These are phyloP conservation scores for Saprolegnia diclina DNA, from an alignment of 352 stramenopile genomes.

Conservation along the genomic window DNA sequence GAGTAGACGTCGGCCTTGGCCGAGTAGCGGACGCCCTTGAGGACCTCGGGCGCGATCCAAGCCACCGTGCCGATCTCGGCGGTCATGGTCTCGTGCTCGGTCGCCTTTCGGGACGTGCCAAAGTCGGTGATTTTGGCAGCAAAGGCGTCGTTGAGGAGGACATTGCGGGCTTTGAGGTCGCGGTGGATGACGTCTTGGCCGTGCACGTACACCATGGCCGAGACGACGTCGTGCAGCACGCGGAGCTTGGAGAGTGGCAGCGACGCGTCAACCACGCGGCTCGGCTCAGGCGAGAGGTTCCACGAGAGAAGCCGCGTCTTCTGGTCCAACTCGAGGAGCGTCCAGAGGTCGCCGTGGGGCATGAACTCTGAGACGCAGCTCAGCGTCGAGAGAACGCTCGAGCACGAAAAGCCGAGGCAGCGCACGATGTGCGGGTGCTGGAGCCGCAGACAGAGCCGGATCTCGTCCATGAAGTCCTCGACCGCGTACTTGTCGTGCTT, in stretches of 20 bases:
- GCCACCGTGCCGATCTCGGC: slow-evolving; percentile 31
- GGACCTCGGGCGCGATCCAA: slow-evolving; percentile 37
- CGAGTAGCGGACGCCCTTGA: slow-evolving; percentile 33
- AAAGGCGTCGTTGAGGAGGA: slow-evolving; percentile 30
- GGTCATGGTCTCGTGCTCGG: slow-evolving; percentile 33
- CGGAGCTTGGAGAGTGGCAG: slow-evolving; percentile 8
- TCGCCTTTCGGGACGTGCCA: slow-evolving; percentile 27
- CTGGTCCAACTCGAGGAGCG: slow-evolving; percentile 1
- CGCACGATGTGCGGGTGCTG: slow-evolving; percentile 85
- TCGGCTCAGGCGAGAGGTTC: background rate
- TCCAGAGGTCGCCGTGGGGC: slow-evolving; percentile 63
- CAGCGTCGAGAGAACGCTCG: background rate
- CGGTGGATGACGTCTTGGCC: slow-evolving; percentile 18
- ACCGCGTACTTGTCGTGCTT: background rate
- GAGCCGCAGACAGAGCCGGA: slow-evolving; percentile 60
- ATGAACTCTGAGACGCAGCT: slow-evolving; percentile 91
- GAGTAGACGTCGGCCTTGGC: slow-evolving; percentile 37
- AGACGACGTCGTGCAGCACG: slow-evolving; percentile 9
- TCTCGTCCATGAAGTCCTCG: slow-evolving; percentile 29
- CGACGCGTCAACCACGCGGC: background rate
- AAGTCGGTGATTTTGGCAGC: slow-evolving; percentile 36
- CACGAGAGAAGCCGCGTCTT: background rate
- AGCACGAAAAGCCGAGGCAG: slow-evolving; percentile 86
- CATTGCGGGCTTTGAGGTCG: slow-evolving; percentile 26
- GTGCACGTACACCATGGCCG: slow-evolving; percentile 12